Base-by-base conservation (phyloP, 768 basidiomycete genomes). In the Heimioporus sp. region DNA sequence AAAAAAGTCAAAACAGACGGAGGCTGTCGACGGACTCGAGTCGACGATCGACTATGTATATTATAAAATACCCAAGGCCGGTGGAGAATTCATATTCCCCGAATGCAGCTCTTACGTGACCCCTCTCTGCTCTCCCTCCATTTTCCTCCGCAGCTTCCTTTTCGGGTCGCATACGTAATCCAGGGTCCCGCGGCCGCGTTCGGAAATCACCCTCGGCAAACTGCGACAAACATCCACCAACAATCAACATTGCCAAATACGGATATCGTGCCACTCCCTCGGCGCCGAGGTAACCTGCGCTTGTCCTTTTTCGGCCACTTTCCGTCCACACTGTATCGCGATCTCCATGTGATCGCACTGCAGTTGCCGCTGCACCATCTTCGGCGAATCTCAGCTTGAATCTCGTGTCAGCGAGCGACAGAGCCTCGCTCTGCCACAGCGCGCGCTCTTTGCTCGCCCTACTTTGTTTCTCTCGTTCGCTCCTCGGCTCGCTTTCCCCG, bases 71-170 rank as follows among this genome's bases (percentile, higher is more conserved):
- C 51, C 58, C 52, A 54, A 46, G 58, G 58, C 53, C 71, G 69
- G 71, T 72, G 71, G 71, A 72, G 72, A 73, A 73, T 58, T 64
- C 67, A 64, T 64, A 56, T 58, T 67, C 59, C 63, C 67, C 67
- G 69, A 71, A 69, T 67, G 63, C 64, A 59, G 65, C 31, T 17
- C 43, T 68, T 69, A 68, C 67, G 67, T 68, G 63, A 71, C 64
- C 64, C 59, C 59, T 54, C 55, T 62, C 57, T 40, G 48, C 52
- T 48, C 54, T 21, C 50, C 56, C 60, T 65, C 59, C 60, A 69
- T 70, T 68, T 70, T 66, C 62, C 54, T 56, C 57, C 68, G 60
- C 64, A 56, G 47, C 51, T 70, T 49, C 66, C 60, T 56, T 19
- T 59, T 66, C 45, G 43, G 51, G 64, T 7, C 48, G n/a, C 2